Conservation (phyloP, 2,329 filamentous ascomycete genomes). For the Albophoma yamanashiensis region DNA sequence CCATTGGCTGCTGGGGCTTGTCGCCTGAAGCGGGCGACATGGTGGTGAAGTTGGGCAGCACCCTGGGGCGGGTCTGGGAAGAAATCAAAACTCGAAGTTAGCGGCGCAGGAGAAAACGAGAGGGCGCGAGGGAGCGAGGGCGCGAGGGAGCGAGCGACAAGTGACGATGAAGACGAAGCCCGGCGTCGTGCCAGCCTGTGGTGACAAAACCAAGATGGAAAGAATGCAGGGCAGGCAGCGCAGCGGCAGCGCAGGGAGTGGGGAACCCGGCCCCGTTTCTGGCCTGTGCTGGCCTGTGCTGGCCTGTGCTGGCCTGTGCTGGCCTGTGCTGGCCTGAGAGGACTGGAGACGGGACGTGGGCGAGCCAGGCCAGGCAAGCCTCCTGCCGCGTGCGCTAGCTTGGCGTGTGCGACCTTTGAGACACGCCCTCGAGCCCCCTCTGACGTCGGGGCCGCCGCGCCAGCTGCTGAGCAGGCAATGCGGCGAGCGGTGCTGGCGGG, state of each 20-base stretch:
- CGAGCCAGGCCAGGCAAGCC: slow-evolving; percentile 18
- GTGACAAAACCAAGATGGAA: slow-evolving; percentile 1
- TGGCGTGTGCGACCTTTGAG: slow-evolving; percentile 11
- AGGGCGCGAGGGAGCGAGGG: too few relatives aligned
- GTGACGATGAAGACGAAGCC: slow-evolving; percentile 4
- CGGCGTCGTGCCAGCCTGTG: background rate
- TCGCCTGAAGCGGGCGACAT: slow-evolving; percentile 22
- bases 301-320: too few relatives aligned
- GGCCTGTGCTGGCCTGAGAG: background rate
- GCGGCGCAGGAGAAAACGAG: slow-evolving; percentile 1
- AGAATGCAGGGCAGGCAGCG: background rate
- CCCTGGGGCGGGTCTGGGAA: slow-evolving; percentile 24
- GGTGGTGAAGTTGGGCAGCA: slow-evolving; percentile 25
- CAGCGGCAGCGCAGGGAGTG: background rate
- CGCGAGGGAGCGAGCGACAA: background rate
- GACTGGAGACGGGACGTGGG: slow-evolving; percentile 2
- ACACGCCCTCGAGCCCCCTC: slow-evolving; percentile 22
- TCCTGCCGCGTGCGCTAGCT: slow-evolving; percentile 16
- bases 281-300: background rate
- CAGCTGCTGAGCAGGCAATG: background rate
- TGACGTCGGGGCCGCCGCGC: slow-evolving; percentile 20
- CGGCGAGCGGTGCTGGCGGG: slow-evolving; percentile 1
- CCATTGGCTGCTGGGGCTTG: slow-evolving; percentile 24
- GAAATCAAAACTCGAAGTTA: slow-evolving; percentile 8
- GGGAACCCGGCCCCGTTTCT: background rate